Conservation (phyloP, 257 asterid genomes). For the Salvia splendens region DNA sequence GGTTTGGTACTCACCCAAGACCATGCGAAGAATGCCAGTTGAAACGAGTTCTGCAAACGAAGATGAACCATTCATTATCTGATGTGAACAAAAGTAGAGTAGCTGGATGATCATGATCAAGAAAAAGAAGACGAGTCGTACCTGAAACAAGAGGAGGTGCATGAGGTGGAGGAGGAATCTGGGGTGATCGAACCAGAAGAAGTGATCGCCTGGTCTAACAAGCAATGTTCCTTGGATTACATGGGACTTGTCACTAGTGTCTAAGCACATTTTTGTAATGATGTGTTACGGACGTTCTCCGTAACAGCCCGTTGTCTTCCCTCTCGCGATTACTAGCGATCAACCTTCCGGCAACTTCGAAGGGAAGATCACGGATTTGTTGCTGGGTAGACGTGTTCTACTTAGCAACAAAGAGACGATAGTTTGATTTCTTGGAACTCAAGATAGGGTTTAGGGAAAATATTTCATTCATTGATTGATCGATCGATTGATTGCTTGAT, state of each 20-base stretch:
- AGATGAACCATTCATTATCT: neutral
- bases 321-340: too few relatives aligned
- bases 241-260: too few relatives aligned
- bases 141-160: slow-evolving; percentile 79
- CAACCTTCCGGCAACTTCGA: too few relatives aligned
- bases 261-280: slow-evolving; percentile 75
- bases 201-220: slow-evolving; percentile 69
- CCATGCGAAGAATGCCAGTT: slow-evolving; percentile 74
- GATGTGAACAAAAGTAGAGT: neutral
- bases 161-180: slow-evolving; percentile 70
- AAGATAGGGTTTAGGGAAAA: too few relatives aligned
- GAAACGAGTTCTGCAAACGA: slow-evolving; percentile 69
- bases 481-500: too few relatives aligned
- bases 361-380: too few relatives aligned
- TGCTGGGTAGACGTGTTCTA: too few relatives aligned
- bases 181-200: slow-evolving; percentile 69
- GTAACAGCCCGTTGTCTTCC: too few relatives aligned
- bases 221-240: slow-evolving; percentile 55
- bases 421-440: too few relatives aligned
- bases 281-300: too few relatives aligned
- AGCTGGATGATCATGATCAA: neutral
- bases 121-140: slow-evolving; percentile 29
- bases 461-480: too few relatives aligned
- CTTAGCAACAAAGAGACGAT: too few relatives aligned
- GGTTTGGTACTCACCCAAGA: slow-evolving; percentile 53